Base-by-base conservation (phyloP, 2,329 filamentous ascomycete species). In the Amphichorda felina region DNA sequence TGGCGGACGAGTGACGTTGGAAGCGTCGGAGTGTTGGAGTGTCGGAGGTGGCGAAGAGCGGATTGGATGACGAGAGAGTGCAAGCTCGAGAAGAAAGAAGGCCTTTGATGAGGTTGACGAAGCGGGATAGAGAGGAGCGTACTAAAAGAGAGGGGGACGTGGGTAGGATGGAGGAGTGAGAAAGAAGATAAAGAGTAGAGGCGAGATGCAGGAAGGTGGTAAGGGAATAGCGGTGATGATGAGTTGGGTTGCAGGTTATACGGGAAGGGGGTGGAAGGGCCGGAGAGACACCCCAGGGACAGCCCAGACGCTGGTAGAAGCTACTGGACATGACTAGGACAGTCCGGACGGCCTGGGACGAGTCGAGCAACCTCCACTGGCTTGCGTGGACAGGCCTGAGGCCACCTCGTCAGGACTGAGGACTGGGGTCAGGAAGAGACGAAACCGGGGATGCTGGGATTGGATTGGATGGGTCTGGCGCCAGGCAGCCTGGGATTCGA, bases 11-110 rank as follows among this genome's bases (percentile, higher is more conserved):
- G 18, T 8, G 35, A 14, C 21, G 14, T 16, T 22, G 33, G n/a
- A n/a, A 35, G 33, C n/a, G 14, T 16, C 13, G 34, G 14, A n/a
- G 17, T 10, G 26, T 38, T 38, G 35, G 33, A 32, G 35, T 35
- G 39, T 39, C 37, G 35, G 41, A 39, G 39, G 38, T 36, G 39
- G 41, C 35, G 36, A 40, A 40, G 36, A 40, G 42, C n/a, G n/a
- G n/a, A n/a, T n/a, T n/a, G n/a, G n/a, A n/a, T n/a, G 41, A 40
- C 39, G 45, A 44, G 45, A 44, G 44, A 47, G 44, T 42, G 49
- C 46, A 57, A 54, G 48, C 49, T 54, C 47, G 48, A 56, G 49
- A 51, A 53, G 50, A 50, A 52, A 51, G 51, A 56, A 51, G 51
- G 50, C 43, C 50, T 50, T 51, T 52, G 50, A 45, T 6, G 26